These are phyloP conservation scores for Penicillium sp. DNA, from an alignment of 2,329 filamentous ascomycete genomes.

Conservation along the genomic window DNA sequence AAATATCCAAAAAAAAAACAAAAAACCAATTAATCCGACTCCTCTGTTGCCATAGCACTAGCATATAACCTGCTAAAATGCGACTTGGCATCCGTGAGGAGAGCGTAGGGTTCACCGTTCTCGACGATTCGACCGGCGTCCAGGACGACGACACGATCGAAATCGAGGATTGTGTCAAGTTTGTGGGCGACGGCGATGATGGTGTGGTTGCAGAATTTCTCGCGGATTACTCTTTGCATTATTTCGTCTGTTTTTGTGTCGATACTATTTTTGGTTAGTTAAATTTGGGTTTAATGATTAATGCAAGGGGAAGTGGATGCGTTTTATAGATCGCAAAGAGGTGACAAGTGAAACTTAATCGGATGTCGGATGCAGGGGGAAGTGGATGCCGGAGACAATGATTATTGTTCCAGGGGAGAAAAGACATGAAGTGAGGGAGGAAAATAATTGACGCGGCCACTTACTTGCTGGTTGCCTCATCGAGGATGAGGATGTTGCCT, in stretches of 20 bases:
- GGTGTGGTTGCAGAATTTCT: constrained; percentile 55
- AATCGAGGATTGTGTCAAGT: constrained; percentile 46
- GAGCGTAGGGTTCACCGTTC: constrained; percentile 34
- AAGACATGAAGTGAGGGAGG: constrained; percentile 11
- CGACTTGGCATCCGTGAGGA: constrained; percentile 37
- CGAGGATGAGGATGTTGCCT: constrained; percentile 44
- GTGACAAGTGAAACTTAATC: neutral
- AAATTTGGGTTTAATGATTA: neutral
- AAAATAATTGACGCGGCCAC: constrained; percentile 1
- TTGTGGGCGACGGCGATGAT: constrained; percentile 58
- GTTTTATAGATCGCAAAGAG: neutral
- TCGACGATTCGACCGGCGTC: constrained; percentile 37
- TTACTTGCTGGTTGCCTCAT: constrained; percentile 43
- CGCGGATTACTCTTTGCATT: constrained; percentile 56
- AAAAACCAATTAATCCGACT: constrained; percentile 13
- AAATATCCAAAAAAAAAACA: neutral
- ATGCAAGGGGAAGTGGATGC: constrained; percentile 5
- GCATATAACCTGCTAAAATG: constrained; percentile 38
- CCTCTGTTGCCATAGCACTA: constrained; percentile 22
- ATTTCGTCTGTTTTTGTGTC: constrained; percentile 56
- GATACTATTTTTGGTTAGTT: constrained; percentile 41
- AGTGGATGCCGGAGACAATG: neutral
- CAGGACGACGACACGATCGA: constrained; percentile 38
- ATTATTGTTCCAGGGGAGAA: neutral
- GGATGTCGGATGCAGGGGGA: constrained; percentile 1